These are phyloP conservation scores for Ramaria rubella DNA, from an alignment of 768 basidiomycete genomes.

Conservation along the genomic window DNA sequence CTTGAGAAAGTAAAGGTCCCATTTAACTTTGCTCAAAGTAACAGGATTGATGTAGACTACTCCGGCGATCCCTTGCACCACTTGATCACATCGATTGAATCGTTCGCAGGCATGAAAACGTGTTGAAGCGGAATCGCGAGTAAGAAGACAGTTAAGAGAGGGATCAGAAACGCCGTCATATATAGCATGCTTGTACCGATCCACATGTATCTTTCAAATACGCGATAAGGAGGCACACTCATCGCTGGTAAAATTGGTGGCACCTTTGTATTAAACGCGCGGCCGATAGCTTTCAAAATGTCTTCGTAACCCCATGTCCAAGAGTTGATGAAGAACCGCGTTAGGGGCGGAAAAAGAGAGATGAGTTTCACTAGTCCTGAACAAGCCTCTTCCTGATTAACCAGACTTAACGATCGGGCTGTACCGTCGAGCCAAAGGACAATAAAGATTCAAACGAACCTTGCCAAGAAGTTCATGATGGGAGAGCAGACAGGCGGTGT, in stretches of 20 bases:
- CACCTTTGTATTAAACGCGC: conserved; percentile 59
- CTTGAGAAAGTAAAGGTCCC: conserved; percentile 43
- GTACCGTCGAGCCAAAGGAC: neutral
- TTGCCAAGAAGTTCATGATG: conserved; percentile 51
- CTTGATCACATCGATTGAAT: conserved; percentile 62
- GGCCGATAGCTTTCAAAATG: conserved; percentile 67
- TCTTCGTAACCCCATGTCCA: conserved; percentile 99
- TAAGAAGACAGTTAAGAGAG: conserved; percentile 52
- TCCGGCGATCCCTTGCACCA: conserved; percentile 32
- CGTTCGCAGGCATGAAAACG: conserved; percentile 95
- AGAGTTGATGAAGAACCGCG: conserved; percentile 79
- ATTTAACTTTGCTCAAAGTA: conserved; percentile 52
- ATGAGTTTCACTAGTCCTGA: conserved; percentile 65
- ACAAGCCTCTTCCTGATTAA: conserved; percentile 56
- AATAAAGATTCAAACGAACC: conserved; percentile 33
- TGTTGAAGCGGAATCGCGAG: conserved; percentile 52
- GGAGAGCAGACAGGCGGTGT: conserved; percentile 65
- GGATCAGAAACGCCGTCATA: conserved; percentile 55
- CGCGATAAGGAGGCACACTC: neutral
- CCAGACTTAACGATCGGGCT: neutral
- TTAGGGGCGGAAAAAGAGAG: conserved; percentile 52
- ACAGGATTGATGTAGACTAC: conserved; percentile 86
- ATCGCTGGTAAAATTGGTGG: neutral
- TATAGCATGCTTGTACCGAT: conserved; percentile 77
- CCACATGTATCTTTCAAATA: conserved; percentile 68